Conservation (phyloP, 306 rosid species). For the Lathyrus tuberosus region DNA sequence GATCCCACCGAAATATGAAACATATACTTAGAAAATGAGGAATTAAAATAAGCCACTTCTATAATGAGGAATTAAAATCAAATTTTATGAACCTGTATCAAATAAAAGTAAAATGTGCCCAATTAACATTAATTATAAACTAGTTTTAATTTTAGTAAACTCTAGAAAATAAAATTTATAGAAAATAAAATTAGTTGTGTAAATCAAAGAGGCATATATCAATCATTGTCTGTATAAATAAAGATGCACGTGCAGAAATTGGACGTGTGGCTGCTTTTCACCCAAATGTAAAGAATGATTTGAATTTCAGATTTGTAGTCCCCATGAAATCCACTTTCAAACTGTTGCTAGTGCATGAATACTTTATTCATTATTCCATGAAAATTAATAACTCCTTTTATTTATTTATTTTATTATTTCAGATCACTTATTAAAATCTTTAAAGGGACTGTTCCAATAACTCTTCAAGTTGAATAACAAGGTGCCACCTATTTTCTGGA, state of each 20-base stretch:
- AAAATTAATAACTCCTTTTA: neutral
- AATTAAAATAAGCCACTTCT: too few species aligned
- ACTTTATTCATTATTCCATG: neutral
- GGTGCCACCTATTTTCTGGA: slow-evolving; percentile 27
- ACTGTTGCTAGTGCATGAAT: neutral
- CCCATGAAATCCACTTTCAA: slow-evolving; percentile 57
- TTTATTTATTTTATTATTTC: neutral
- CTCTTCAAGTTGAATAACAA: neutral
- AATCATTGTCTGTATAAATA: slow-evolving; percentile 35
- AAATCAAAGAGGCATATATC: neutral
- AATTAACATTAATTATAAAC: too few species aligned
- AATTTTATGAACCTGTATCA: too few species aligned
- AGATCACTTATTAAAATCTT: neutral
- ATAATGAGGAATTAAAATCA: too few species aligned
- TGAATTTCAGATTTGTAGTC: slow-evolving; percentile 50
- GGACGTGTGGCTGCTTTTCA: slow-evolving; percentile 37
- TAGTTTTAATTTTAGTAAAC: too few species aligned
- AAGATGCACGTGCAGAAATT: slow-evolving; percentile 33
- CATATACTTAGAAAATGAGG: too few species aligned
- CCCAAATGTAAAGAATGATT: slow-evolving; percentile 53
- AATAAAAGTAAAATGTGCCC: too few species aligned
- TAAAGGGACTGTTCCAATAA: neutral
- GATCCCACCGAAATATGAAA: too few species aligned
- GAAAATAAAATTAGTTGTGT: neutral
- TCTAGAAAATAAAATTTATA: too few species aligned